phyloP scores from a whole-genome alignment of 306 rosid species.

The Trifolium fragiferum region DNA sequence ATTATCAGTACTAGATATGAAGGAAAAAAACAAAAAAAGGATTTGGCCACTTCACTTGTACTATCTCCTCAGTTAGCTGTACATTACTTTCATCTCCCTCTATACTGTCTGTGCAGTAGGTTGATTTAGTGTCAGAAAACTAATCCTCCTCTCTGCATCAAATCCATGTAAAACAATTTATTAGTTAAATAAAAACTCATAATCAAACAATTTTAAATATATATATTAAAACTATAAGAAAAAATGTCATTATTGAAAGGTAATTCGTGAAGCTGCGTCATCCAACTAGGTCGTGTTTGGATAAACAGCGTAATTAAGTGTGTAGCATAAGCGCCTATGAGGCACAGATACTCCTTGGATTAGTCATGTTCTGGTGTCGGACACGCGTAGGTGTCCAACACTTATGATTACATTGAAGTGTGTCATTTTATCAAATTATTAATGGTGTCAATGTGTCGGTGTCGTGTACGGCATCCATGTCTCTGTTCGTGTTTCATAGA shows the following conservation, averaged over 20 bases:
- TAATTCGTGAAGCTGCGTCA: background rate
- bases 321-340: too few species aligned
- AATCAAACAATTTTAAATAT: background rate
- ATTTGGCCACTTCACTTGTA: constrained; percentile 44
- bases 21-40: constrained; percentile 2
- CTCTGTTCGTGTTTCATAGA: too few species aligned
- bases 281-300: background rate
- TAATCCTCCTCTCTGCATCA: constrained; percentile 92
- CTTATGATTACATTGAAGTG: too few species aligned
- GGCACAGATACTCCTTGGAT: too few species aligned
- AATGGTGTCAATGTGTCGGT: too few species aligned
- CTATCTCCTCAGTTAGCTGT: constrained; percentile 88
- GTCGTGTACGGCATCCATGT: too few species aligned
- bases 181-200: background rate
- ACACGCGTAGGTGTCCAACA: too few species aligned
- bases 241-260: background rate
- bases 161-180: background rate
- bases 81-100: constrained; percentile 56
- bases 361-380: too few species aligned
- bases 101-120: constrained; percentile 73
- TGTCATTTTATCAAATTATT: too few species aligned
- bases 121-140: constrained; percentile 76
- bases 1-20: constrained; percentile 40
- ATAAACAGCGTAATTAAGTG: too few species aligned
- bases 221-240: background rate